phyloP scores from a whole-genome alignment of 352 stramenopile genomes.

The Phytophthora nicotianae region DNA sequence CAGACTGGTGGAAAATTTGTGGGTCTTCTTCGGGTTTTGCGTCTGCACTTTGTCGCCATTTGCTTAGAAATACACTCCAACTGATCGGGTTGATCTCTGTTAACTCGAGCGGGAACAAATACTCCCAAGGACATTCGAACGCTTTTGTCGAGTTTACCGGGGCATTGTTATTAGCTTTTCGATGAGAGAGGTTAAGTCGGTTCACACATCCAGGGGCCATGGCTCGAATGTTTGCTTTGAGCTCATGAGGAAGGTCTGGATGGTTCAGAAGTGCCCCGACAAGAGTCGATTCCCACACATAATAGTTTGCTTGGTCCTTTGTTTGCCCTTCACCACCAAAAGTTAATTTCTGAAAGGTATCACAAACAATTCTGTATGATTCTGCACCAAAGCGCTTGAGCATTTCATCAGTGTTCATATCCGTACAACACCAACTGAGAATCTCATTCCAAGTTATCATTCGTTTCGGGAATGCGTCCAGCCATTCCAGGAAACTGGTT shows the following conservation, averaged over 20 bases:
- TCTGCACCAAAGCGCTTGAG: slow-evolving; percentile 27
- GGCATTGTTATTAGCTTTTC: background rate
- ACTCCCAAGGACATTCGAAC: slow-evolving; percentile 29
- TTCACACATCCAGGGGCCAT: slow-evolving; percentile 6
- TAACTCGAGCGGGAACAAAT: slow-evolving; percentile 39
- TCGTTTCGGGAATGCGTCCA: slow-evolving; percentile 9
- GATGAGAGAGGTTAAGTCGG: slow-evolving; percentile 2
- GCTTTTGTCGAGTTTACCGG: background rate
- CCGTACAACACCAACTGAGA: slow-evolving; percentile 39
- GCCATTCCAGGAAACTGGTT: slow-evolving; percentile 18
- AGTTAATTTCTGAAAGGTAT: slow-evolving; percentile 28
- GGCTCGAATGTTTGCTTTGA: slow-evolving; percentile 45
- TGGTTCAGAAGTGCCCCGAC: slow-evolving; percentile 32
- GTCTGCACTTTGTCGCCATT: slow-evolving; percentile 47
- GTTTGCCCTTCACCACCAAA: slow-evolving; percentile 9
- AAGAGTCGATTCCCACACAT: slow-evolving; percentile 52
- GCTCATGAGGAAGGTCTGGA: slow-evolving; percentile 18
- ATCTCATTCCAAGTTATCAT: slow-evolving; percentile 44
- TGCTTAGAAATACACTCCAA: slow-evolving; percentile 59
- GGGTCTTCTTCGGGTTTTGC: slow-evolving; percentile 10
- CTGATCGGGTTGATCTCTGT: slow-evolving; percentile 49
- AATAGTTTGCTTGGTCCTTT: slow-evolving; percentile 14
- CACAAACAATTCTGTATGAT: slow-evolving; percentile 10
- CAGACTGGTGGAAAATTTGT: slow-evolving; percentile 12
- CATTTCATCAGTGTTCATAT: slow-evolving; percentile 40